Percentiles rank a stretch among this genome's conserved stretches.
These are phyloP conservation scores for Wallemia hederae DNA, from an alignment of 1,284 basidiomycete species.

Conservation along the genomic window DNA sequence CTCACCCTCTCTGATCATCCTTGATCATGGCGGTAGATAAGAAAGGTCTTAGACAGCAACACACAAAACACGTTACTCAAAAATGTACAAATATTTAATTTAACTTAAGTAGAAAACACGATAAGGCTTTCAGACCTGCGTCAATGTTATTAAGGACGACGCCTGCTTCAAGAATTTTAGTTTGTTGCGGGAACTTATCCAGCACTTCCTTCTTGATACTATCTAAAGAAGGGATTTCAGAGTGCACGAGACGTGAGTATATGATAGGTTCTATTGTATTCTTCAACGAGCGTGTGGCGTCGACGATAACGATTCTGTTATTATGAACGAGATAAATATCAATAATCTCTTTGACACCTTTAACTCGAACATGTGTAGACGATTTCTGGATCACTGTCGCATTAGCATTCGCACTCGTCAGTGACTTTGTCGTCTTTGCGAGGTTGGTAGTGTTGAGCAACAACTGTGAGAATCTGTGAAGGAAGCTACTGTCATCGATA, in stretches of 20 bases:
- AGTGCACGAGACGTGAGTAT: background rate
- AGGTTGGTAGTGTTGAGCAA: background rate
- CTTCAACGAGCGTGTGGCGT: background rate
- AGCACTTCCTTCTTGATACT: background rate
- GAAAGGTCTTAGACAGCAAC: no score
- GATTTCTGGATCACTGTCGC: background rate
- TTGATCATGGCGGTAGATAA: background rate
- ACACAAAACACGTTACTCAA: background rate
- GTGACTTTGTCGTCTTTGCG: background rate
- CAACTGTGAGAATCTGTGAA: background rate
- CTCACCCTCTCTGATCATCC: background rate
- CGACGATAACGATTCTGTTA: background rate
- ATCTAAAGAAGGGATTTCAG: background rate
- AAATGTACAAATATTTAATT: background rate
- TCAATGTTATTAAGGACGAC: background rate
- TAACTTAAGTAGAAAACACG: background rate
- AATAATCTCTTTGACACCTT: background rate
- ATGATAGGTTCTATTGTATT: background rate
- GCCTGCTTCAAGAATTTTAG: background rate
- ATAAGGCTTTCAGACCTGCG: background rate
- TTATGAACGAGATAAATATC: background rate
- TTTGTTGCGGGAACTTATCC: background rate
- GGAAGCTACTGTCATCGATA: background rate
- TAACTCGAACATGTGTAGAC: background rate
- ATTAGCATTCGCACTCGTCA: no score